Percentiles rank a stretch among this genome's conserved stretches.
Evolutionary conservation across 768 basidiomycete genomes (phyloP).

Genomic region (Boletus sp.): DNA sequence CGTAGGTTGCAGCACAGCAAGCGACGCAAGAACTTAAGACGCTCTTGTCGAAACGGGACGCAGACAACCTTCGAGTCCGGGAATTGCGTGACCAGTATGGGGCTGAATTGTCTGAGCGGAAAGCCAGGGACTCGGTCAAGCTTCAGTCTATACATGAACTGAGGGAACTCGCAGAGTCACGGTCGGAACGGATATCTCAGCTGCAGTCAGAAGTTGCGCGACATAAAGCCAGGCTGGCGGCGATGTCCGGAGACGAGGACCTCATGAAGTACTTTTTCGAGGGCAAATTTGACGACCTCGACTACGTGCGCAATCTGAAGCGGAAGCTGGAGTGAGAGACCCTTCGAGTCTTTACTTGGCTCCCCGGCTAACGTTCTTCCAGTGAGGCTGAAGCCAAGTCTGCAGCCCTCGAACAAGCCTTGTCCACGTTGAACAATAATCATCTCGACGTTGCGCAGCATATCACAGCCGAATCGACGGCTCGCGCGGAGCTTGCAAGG

Average conservation of each 20-base stretch:
- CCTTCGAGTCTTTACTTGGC: not conserved
- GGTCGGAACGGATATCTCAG: constrained; percentile 69
- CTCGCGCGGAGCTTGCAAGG: constrained; percentile 47
- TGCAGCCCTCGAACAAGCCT: constrained; percentile 50
- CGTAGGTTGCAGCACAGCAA: constrained; percentile 44
- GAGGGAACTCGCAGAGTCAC: constrained; percentile 61
- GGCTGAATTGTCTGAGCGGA: constrained; percentile 68
- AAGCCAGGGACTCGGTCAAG: constrained; percentile 60
- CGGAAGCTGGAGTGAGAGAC: constrained; percentile 52
- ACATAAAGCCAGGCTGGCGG: constrained; percentile 75
- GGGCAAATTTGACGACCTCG: constrained; percentile 49
- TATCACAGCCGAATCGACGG: constrained; percentile 49
- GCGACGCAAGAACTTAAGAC: constrained; percentile 61
- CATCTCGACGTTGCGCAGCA: constrained; percentile 54
- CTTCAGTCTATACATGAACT: constrained; percentile 60
- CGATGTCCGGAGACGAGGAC: constrained; percentile 66
- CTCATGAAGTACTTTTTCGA: constrained; percentile 68
- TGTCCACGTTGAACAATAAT: constrained; percentile 43
- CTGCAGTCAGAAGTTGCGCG: constrained; percentile 72
- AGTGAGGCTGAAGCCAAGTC: constrained; percentile 56
- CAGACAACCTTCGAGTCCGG: constrained; percentile 65
- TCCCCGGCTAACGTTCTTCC: constrained; percentile 15
- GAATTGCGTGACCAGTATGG: constrained; percentile 67
- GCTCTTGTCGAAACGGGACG: constrained; percentile 61
- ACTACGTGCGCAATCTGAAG: constrained; percentile 54